Conservation (phyloP, 2,329 filamentous ascomycete species). For the Pseudovirgaria hyperparasitica region DNA sequence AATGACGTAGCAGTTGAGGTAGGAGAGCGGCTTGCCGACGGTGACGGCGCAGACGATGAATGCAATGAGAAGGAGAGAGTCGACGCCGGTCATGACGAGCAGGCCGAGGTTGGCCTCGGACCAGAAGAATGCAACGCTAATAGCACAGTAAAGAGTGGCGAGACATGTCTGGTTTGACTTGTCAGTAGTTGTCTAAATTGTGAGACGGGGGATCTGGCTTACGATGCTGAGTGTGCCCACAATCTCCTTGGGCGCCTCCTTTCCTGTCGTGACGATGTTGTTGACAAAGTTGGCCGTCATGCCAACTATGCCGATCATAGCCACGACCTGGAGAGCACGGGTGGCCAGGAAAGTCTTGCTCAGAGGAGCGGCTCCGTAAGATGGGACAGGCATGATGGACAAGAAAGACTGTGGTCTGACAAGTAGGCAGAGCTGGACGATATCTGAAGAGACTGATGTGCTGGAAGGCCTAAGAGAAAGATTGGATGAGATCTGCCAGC, state of each 20-base stretch:
- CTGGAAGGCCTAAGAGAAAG: constrained; percentile 14
- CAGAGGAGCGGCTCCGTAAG: constrained; percentile 53
- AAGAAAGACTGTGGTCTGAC: not conserved
- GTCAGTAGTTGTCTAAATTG: constrained; percentile 9
- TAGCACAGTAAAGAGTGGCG: constrained; percentile 59
- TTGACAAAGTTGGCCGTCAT: constrained; percentile 73
- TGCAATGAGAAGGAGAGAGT: constrained; percentile 59
- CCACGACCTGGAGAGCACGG: constrained; percentile 56
- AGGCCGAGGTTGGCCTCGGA: constrained; percentile 67
- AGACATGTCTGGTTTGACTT: constrained; percentile 52
- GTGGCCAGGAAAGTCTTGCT: constrained; percentile 67
- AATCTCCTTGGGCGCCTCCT: constrained; percentile 57
- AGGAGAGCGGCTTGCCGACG: constrained; percentile 68
- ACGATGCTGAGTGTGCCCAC: constrained; percentile 71
- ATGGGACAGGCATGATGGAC: constrained; percentile 39
- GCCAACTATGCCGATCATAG: constrained; percentile 65
- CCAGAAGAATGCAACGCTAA: constrained; percentile 65
- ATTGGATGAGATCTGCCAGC: constrained; percentile 23
- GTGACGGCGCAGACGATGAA: constrained; percentile 65
- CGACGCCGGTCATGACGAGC: constrained; percentile 55
- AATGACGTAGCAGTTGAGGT: constrained; percentile 56
- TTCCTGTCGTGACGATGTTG: constrained; percentile 54
- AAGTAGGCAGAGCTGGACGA: constrained; percentile 8
- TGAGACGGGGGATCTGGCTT: constrained; percentile 27
- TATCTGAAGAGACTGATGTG: constrained; percentile 9